Evolutionary conservation across 2,329 filamentous ascomycete species (phyloP).

Genomic region (Emmonsiellopsis sp.): DNA sequence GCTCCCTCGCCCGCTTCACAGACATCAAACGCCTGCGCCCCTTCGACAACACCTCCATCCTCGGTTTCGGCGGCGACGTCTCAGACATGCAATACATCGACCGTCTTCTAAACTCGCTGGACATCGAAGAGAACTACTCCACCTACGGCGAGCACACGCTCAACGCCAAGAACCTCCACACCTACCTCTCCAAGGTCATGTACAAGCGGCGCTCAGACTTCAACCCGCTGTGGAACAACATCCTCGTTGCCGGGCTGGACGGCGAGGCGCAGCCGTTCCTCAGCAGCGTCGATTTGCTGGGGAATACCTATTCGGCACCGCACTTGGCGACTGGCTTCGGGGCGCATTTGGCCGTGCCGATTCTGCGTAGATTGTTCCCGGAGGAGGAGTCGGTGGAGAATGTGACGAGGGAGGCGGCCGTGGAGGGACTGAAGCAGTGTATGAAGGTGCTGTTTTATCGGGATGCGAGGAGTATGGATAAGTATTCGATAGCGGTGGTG

Average conservation of each 20-base stretch:
- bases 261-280: constrained; percentile 75
- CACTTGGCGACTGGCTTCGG: constrained; percentile 91
- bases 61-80: constrained; percentile 94
- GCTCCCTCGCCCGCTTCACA: constrained; percentile 90
- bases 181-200: constrained; percentile 89
- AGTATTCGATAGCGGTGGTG: constrained; percentile 83
- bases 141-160: constrained; percentile 45
- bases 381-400: constrained; percentile 69
- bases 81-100: constrained; percentile 99
- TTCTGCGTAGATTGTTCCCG: constrained; percentile 73
- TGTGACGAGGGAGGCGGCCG: constrained; percentile 67
- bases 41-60: constrained; percentile 73
- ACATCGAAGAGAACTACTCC: constrained; percentile 81
- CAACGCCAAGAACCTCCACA: constrained; percentile 89
- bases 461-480: constrained; percentile 84
- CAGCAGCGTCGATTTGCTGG: constrained; percentile 81
- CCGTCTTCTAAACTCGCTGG: constrained; percentile 74
- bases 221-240: constrained; percentile 94
- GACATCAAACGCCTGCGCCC: constrained; percentile 89
- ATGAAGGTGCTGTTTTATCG: constrained; percentile 99
- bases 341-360: constrained; percentile 82
- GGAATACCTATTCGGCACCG: constrained; percentile 81
- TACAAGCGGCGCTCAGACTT: constrained; percentile 93
- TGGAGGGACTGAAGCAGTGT: constrained; percentile 76
- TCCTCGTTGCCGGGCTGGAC: constrained; percentile 84